Conservation (phyloP, 257 asterid genomes). For the Solanum pimpinellifolium region DNA sequence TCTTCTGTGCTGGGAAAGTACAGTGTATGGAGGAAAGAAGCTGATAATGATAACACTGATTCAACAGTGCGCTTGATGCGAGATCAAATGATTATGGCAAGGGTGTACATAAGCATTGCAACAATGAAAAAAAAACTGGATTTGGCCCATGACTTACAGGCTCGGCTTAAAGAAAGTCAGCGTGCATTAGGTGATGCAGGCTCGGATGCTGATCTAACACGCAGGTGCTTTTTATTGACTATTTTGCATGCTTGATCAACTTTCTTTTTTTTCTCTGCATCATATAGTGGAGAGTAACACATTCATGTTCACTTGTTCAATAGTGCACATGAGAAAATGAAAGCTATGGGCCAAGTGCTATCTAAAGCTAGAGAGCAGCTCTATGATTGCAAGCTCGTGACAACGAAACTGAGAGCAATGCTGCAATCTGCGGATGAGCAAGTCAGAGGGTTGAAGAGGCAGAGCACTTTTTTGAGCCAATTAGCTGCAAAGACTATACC, state of each 20-base stretch:
- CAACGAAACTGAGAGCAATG: conserved; percentile 94
- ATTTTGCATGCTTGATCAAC: not conserved
- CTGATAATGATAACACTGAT: conserved; percentile 82
- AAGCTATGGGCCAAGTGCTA: conserved; percentile 87
- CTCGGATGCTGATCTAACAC: conserved; percentile 69
- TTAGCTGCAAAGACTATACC: conserved; percentile 97
- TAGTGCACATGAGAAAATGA: conserved; percentile 80
- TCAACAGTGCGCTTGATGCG: conserved; percentile 85
- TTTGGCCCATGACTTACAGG: conserved; percentile 67
- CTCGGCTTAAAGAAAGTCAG: conserved; percentile 87
- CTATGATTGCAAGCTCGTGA: conserved; percentile 86
- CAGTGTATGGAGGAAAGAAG: conserved; percentile 94
- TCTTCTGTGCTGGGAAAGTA: conserved; percentile 93
- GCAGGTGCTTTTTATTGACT: conserved; percentile 31
- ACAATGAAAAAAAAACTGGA: conserved; percentile 60
- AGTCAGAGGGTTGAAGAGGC: conserved; percentile 92
- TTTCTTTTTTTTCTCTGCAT: not conserved
- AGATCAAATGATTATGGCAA: conserved; percentile 96
- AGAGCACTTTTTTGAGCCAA: conserved; percentile 95
- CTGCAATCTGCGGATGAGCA: conserved; percentile 97
- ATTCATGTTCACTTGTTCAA: conserved; percentile 4
- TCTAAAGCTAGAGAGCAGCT: conserved; percentile 82
- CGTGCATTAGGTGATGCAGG: conserved; percentile 82
- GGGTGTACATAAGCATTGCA: conserved; percentile 83
- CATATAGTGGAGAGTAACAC: conserved; percentile 7